Evolutionary conservation across 176 grass and related monocot species (phyloP).

Genomic region (Tillandsia fasciculata): DNA sequence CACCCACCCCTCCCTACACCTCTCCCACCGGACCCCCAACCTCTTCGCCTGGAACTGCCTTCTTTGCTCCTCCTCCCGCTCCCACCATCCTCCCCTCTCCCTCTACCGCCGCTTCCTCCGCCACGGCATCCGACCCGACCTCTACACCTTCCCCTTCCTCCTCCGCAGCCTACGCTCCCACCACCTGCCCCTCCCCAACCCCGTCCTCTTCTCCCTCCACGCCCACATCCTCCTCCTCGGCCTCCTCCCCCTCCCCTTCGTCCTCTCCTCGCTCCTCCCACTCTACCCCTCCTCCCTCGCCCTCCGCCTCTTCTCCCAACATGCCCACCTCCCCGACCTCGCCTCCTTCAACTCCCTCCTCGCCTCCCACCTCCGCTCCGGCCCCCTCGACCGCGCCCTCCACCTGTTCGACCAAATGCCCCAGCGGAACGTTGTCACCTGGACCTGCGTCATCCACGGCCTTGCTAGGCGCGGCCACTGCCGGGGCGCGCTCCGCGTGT

Average conservation of each 20-base stretch:
- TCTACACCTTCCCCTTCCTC: constrained; percentile 25
- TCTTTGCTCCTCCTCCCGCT: constrained; percentile 4
- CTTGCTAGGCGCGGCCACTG: neutral
- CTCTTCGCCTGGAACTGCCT: constrained; percentile 9
- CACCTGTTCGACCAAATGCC: constrained; percentile 21
- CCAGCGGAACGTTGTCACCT: constrained; percentile 3
- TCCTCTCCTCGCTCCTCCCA: neutral
- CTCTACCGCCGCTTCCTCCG: constrained; percentile 14
- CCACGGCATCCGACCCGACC: constrained; percentile 11
- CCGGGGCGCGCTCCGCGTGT: constrained; percentile 9
- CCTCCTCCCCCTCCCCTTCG: constrained; percentile 9
- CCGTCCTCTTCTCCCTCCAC: constrained; percentile 1
- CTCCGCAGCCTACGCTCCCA: neutral
- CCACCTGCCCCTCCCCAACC: neutral
- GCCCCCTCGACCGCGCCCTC: neutral
- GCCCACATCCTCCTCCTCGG: constrained; percentile 7
- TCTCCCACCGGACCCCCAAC: neutral
- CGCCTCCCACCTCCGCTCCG: neutral
- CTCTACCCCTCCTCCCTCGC: constrained; percentile 3
- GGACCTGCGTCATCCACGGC: constrained; percentile 16
- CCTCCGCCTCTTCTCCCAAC: neutral
- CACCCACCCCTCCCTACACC: neutral
- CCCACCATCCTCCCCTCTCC: neutral
- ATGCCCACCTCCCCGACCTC: neutral
- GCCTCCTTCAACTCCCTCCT: constrained; percentile 7